phyloP scores from a whole-genome alignment of 768 basidiomycete species.

The Paxillus involutus region DNA sequence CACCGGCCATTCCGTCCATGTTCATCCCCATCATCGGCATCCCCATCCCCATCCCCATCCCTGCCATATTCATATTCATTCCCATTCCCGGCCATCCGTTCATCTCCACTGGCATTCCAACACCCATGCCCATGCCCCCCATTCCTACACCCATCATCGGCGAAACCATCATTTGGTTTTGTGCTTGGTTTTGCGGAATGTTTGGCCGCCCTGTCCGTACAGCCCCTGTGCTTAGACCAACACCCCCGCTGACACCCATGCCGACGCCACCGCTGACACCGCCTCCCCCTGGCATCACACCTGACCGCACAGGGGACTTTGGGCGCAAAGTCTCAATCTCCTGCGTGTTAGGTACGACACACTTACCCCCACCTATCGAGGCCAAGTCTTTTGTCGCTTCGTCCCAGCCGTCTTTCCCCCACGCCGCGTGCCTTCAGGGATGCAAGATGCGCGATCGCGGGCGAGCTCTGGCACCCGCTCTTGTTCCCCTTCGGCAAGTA shows the following conservation, averaged over 20 bases:
- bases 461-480: slow-evolving; percentile 42
- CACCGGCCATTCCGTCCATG: slow-evolving; percentile 30
- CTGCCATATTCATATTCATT: slow-evolving; percentile 39
- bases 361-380: slow-evolving; percentile 45
- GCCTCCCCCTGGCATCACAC: slow-evolving; percentile 25
- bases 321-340: slow-evolving; percentile 86
- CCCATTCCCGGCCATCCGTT: slow-evolving; percentile 35
- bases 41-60: slow-evolving; percentile 39
- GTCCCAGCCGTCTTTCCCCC: slow-evolving; percentile 69
- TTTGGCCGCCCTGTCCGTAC: slow-evolving; percentile 16
- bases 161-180: slow-evolving; percentile 33
- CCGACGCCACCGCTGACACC: slow-evolving; percentile 23
- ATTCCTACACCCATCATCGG: slow-evolving; percentile 45
- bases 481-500: slow-evolving; percentile 64
- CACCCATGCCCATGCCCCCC: slow-evolving; percentile 37
- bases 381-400: slow-evolving; percentile 54
- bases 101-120: slow-evolving; percentile 37
- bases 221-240: slow-evolving; percentile 11
- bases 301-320: slow-evolving; percentile 70
- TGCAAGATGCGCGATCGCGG: slow-evolving; percentile 29
- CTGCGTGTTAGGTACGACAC: slow-evolving; percentile 68
- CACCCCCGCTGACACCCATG: slow-evolving; percentile 22
- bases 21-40: slow-evolving; percentile 44
- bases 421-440: slow-evolving; percentile 37
- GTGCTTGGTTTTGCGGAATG: slow-evolving; percentile 15